Base-by-base conservation (phyloP, 768 basidiomycete species). In the Asterophora lycoperdoides region DNA sequence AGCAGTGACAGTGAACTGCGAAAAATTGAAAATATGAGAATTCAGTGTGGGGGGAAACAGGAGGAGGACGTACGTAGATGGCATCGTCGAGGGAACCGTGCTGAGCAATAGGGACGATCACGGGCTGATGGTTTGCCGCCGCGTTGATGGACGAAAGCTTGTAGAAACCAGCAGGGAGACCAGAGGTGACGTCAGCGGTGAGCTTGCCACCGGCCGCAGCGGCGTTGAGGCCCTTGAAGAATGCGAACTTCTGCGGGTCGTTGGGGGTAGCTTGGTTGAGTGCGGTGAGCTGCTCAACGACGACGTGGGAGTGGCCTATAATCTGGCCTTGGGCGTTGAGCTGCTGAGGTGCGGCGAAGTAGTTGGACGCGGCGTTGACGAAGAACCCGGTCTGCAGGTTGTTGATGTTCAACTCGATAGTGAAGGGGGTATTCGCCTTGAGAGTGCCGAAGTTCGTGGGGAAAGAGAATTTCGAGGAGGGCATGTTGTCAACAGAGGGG, bases 181-280 rank as follows among this genome's bases (percentile, higher is more conserved):
- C 83, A 23, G 64, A 63, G 8, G 71, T 49, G 59, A 78, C 65
- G 63, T 66, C 48, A 68, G 67, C 74, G n/a, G 70, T 67, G 9
- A 81, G 66, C 4, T 74, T 53, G 9, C 79, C 81, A 64, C 79
- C 77, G 28, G 56, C 56, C 33, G 79, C 80, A 8, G 68, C 73
- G 19, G 68, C 69, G 51, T 71, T 77, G 52, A 71, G 66, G 55
- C 69, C 84, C 75, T 81, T 80, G 79, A 86, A 85, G 70, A 84
- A 85, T 23, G 68, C 71, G 56, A 86, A 85, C 39, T 65, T 66
- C 46, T 61, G 67, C 5, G 81, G 76, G 61, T 83, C 69, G 30
- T 72, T 69, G 28, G 72, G 60, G 1, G 60, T 59, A n/a, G 73
- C 73, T 48, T 72, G 67, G n/a, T 61, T 61, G 18, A 61, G 43